Evolutionary conservation across 129 eudicot genomes (phyloP).

Genomic region (Deinandra increscens): DNA sequence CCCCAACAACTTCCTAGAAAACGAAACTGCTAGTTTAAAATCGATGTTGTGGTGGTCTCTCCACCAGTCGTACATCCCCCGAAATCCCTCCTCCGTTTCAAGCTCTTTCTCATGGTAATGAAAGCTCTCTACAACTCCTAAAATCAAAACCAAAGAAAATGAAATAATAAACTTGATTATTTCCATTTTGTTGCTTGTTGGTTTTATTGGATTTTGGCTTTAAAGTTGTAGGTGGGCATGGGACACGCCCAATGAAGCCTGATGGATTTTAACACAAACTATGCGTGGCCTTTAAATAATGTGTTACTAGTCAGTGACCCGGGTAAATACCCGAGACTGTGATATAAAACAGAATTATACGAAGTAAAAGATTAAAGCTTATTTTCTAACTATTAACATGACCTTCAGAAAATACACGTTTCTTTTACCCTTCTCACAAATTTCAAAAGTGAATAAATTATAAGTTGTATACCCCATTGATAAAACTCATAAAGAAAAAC

Average conservation of each 20-base stretch:
- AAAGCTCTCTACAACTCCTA: conserved; percentile 43
- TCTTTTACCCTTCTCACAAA: no score
- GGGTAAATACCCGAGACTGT: no score
- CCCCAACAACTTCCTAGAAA: no score
- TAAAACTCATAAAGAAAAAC: no score
- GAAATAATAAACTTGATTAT: conserved; percentile 26
- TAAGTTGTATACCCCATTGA: no score
- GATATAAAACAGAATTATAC: no score
- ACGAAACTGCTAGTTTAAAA: no score
- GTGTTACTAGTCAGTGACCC: no score
- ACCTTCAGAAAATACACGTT: no score
- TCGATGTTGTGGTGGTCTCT: conserved; percentile 59
- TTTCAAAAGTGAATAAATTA: no score
- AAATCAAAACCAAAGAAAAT: conserved; percentile 39
- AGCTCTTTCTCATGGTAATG: conserved; percentile 66
- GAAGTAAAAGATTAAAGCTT: no score
- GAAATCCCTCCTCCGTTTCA: conserved; percentile 51
- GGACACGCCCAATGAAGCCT: conserved; percentile 21
- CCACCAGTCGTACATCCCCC: conserved; percentile 77
- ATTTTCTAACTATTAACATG: no score
- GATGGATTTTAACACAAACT: not conserved
- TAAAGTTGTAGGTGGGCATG: conserved; percentile 28
- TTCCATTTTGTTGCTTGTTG: conserved; percentile 24
- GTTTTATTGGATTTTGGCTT: not conserved
- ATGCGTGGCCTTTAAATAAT: not conserved